Percentiles rank a stretch among this genome's conserved stretches.
Conservation (phyloP, 257 asterid genomes). For the Osmanthus fragrans region DNA sequence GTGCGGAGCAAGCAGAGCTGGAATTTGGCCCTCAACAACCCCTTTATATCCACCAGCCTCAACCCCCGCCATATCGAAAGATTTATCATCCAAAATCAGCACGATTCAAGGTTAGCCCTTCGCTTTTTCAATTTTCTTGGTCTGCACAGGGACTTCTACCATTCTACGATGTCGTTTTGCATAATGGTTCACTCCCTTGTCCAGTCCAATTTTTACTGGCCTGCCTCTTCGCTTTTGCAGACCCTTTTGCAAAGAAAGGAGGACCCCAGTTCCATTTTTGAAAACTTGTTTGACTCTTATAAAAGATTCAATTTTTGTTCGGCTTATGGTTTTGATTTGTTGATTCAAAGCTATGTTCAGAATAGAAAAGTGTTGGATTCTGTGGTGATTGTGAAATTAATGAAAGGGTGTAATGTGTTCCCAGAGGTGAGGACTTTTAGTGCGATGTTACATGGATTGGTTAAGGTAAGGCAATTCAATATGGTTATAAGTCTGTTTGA, state of each 20-base stretch:
- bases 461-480: slow-evolving; percentile 55
- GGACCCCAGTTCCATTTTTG: slow-evolving; percentile 53
- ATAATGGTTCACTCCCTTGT: slow-evolving; percentile 76
- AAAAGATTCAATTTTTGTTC: slow-evolving; percentile 48
- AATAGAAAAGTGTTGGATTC: slow-evolving; percentile 57
- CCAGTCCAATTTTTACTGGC: slow-evolving; percentile 78
- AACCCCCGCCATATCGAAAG: slow-evolving; percentile 57
- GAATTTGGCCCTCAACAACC: slow-evolving; percentile 49
- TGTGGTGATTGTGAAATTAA: slow-evolving; percentile 51
- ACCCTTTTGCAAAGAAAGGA: slow-evolving; percentile 61
- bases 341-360: slow-evolving; percentile 71
- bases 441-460: slow-evolving; percentile 64
- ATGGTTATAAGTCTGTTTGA: slow-evolving; percentile 67
- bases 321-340: slow-evolving; percentile 70
- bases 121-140: slow-evolving; percentile 94
- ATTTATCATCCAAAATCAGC: slow-evolving; percentile 57
- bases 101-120: slow-evolving; percentile 75
- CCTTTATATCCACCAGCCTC: slow-evolving; percentile 50
- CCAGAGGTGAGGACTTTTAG: slow-evolving; percentile 86
- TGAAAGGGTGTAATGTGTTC: slow-evolving; percentile 62
- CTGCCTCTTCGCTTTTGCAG: slow-evolving; percentile 82
- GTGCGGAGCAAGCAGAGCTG: slow-evolving; percentile 68
- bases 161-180: slow-evolving; percentile 78
- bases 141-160: slow-evolving; percentile 70
- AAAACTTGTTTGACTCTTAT: slow-evolving; percentile 44